Percentiles rank a stretch among this genome's conserved stretches.
Evolutionary conservation across 2,329 filamentous ascomycete species (phyloP).

Genomic region (Fusarium guadeloupense): DNA sequence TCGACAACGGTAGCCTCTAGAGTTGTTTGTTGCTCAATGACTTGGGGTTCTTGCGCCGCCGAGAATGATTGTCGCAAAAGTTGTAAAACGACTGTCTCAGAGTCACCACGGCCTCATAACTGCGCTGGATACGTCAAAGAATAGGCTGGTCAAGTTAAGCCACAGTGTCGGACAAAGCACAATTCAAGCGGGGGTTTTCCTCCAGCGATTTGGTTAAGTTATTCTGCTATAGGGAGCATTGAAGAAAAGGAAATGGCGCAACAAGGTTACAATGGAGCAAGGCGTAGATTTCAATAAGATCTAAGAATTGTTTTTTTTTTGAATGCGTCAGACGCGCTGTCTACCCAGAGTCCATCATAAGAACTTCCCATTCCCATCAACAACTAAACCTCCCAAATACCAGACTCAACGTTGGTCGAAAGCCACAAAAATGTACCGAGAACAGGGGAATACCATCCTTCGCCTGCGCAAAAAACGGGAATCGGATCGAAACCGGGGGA

Average conservation of each 20-base stretch:
- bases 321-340: conserved; percentile 46
- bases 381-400: conserved; percentile 40
- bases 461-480: conserved; percentile 43
- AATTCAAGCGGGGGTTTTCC: not conserved
- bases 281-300: conserved; percentile 45
- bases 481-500: conserved; percentile 35
- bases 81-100: conserved; percentile 5
- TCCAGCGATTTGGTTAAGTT: conserved; percentile 5
- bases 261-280: conserved; percentile 28
- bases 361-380: conserved; percentile 39
- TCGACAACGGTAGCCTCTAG: not conserved
- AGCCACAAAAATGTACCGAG: conserved; percentile 39
- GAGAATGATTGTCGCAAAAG: not conserved
- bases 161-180: not conserved
- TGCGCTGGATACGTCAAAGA: conserved; percentile 4
- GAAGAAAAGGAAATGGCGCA: conserved; percentile 20
- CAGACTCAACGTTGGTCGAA: conserved; percentile 35
- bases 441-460: conserved; percentile 45
- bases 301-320: conserved; percentile 45
- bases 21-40: not conserved
- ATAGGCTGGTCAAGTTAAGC: conserved; percentile 2
- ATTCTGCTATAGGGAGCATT: conserved; percentile 4
- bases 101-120: not conserved
- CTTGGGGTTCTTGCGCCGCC: not conserved
- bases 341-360: conserved; percentile 42